Evolutionary conservation across 805 yeast species (phyloP).

Genomic region (Saturnispora galanensis): DNA sequence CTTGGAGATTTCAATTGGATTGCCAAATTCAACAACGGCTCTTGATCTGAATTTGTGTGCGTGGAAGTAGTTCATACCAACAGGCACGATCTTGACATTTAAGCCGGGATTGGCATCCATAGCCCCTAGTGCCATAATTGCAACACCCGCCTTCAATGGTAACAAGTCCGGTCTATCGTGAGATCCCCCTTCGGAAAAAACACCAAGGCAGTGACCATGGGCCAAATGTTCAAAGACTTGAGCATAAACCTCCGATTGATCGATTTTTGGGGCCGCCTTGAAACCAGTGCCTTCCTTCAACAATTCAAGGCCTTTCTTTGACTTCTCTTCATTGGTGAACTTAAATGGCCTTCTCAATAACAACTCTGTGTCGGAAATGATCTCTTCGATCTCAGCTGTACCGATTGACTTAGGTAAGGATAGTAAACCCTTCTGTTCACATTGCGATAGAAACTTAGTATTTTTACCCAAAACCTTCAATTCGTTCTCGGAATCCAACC

Average conservation of each 20-base stretch:
- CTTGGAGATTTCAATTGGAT: conserved; percentile 60
- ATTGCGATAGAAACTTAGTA: conserved; percentile 56
- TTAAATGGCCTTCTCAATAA: conserved; percentile 60
- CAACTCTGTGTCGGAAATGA: conserved; percentile 65
- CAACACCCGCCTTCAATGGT: conserved; percentile 95
- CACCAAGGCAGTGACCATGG: conserved; percentile 75
- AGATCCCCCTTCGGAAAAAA: conserved; percentile 97
- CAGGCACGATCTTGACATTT: conserved; percentile 82
- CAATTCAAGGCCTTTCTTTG: conserved; percentile 30
- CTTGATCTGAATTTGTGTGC: conserved; percentile 92
- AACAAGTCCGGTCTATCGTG: conserved; percentile 88
- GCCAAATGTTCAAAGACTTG: conserved; percentile 78
- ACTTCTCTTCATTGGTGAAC: conserved; percentile 28
- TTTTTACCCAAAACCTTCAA: conserved; percentile 42
- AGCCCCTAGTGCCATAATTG: conserved; percentile 96
- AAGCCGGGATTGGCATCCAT: conserved; percentile 67
- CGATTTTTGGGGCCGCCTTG: conserved; percentile 73
- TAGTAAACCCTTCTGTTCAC: conserved; percentile 54
- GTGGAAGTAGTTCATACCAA: conserved; percentile 96
- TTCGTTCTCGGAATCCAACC: conserved; percentile 36
- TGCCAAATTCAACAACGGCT: conserved; percentile 91
- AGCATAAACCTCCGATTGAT: conserved; percentile 76
- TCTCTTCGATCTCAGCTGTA: conserved; percentile 55
- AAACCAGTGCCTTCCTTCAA: conserved; percentile 45
- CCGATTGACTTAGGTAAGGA: conserved; percentile 76